Conservation (phyloP, 805 yeast genomes). For the Candida insectorum region DNA sequence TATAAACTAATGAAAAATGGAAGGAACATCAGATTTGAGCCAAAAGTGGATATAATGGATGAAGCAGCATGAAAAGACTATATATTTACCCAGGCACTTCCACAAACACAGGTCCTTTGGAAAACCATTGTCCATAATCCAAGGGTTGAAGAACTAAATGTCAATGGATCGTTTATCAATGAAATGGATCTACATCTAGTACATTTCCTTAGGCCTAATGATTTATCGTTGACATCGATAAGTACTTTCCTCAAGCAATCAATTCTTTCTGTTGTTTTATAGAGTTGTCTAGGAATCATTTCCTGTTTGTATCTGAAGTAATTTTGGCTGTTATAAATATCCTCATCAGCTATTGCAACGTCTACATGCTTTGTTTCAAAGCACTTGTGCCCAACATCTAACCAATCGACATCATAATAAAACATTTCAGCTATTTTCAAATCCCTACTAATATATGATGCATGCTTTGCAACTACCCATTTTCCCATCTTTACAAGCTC, state of each 20-base stretch:
- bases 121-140: slow-evolving; percentile 60
- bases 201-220: slow-evolving; percentile 28
- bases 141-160: slow-evolving; percentile 29
- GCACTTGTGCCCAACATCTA: slow-evolving; percentile 27
- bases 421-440: slow-evolving; percentile 53
- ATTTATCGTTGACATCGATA: slow-evolving; percentile 14
- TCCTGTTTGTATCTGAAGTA: slow-evolving; percentile 2
- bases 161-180: slow-evolving; percentile 34
- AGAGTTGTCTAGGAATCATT: slow-evolving; percentile 20
- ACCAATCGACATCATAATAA: slow-evolving; percentile 67
- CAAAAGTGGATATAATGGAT: slow-evolving; percentile 24
- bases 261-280: slow-evolving; percentile 21
- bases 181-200: slow-evolving; percentile 43
- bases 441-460: slow-evolving; percentile 39
- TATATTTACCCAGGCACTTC: slow-evolving; percentile 65
- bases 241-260: slow-evolving; percentile 38
- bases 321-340: too few species aligned
- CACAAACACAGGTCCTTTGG: slow-evolving; percentile 75
- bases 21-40: slow-evolving; percentile 8
- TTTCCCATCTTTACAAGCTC: slow-evolving; percentile 38
- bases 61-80: slow-evolving; percentile 6
- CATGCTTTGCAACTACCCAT: slow-evolving; percentile 47
- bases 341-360: background rate
- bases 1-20: slow-evolving; percentile 25
- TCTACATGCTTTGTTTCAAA: background rate